Evolutionary conservation across 345 rosid species (phyloP).

Genomic region (Pugionium cornutum): DNA sequence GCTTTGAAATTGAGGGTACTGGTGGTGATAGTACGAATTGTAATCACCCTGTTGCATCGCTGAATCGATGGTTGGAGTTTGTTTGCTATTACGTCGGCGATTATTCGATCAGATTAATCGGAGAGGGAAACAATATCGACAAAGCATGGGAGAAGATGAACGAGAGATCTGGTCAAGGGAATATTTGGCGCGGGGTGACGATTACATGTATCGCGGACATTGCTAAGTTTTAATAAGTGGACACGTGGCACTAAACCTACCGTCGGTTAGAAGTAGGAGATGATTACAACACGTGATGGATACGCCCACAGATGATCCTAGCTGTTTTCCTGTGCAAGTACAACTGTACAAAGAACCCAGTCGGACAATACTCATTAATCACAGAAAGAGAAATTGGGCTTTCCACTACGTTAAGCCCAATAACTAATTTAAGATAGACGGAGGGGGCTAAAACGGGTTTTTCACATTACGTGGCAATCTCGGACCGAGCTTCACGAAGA

Average conservation of each 20-base stretch:
- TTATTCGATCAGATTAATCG: conserved; percentile 21
- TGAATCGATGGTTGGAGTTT: conserved; percentile 26
- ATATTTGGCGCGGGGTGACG: conserved; percentile 6
- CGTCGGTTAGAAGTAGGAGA: conserved; percentile 19
- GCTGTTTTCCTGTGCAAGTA: conserved; percentile 1
- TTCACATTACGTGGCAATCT: conserved; percentile 34
- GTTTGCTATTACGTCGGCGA: conserved; percentile 3
- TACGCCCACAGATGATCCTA: conserved; percentile 4
- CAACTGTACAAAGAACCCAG: no score
- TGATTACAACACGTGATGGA: conserved; percentile 19
- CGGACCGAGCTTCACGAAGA: conserved; percentile 38
- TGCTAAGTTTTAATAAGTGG: background rate
- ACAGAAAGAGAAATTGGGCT: conserved; percentile 12
- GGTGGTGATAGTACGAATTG: conserved; percentile 47
- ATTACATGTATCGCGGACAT: conserved; percentile 23
- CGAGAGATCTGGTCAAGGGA: conserved; percentile 34
- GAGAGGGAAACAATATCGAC: conserved; percentile 21
- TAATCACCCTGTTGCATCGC: conserved; percentile 82
- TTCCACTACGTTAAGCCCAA: conserved; percentile 2
- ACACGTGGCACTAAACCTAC: conserved; percentile 18
- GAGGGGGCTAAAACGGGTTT: conserved; percentile 24
- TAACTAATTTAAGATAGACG: conserved; percentile 2
- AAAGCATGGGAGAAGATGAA: conserved; percentile 17
- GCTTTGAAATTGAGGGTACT: background rate
- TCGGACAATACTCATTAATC: background rate